phyloP scores from a whole-genome alignment of 192 early-diverging fungal genomes.

The Backusella tarrabulga region DNA sequence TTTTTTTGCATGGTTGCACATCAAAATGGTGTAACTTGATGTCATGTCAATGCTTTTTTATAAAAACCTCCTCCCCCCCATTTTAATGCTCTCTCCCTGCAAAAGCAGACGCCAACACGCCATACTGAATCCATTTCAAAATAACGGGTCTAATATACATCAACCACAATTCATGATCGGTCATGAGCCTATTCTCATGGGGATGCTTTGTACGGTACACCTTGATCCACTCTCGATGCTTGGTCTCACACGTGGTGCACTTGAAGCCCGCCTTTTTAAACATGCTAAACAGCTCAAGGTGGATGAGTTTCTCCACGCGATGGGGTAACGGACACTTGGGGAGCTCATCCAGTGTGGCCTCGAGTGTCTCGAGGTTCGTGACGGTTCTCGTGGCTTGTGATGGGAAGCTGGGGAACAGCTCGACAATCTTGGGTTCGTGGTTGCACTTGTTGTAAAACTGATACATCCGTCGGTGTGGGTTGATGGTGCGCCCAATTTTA shows the following conservation, averaged over 20 bases:
- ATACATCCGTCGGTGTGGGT: conserved; percentile 10
- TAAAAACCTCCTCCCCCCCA: too few relatives aligned
- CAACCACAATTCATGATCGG: neutral
- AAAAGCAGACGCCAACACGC: neutral
- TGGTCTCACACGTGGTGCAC: neutral
- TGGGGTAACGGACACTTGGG: neutral
- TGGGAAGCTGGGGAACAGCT: conserved; percentile 7
- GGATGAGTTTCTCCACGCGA: neutral
- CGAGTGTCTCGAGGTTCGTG: neutral
- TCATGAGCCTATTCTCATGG: neutral
- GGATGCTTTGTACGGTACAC: neutral
- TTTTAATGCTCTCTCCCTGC: too few relatives aligned
- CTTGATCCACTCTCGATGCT: conserved; percentile 4
- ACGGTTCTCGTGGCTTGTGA: neutral
- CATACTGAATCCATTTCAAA: conserved; percentile 12
- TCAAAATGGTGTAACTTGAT: neutral
- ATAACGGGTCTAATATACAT: neutral
- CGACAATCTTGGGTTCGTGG: neutral
- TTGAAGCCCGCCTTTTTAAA: neutral
- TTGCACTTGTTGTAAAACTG: neutral
- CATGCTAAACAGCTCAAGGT: conserved; percentile 8
- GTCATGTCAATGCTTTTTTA: neutral
- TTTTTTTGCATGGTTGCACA: conserved; percentile 3
- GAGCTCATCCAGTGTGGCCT: neutral
- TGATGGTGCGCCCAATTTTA: neutral